phyloP scores from a whole-genome alignment of 2,329 filamentous ascomycete species.

The Ceratocystiopsis minuta region DNA sequence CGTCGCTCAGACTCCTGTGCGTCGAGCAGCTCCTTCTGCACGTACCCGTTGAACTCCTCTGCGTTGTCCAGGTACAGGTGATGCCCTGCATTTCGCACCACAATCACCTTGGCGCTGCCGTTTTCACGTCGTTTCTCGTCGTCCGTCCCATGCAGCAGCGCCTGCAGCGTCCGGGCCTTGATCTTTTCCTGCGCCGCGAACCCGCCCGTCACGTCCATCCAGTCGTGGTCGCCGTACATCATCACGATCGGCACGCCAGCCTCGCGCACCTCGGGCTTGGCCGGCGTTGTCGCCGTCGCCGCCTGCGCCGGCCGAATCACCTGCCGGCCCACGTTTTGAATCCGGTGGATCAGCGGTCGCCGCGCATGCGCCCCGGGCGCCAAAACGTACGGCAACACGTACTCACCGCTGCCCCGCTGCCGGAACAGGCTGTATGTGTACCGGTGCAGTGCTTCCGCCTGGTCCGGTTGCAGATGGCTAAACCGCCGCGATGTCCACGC shows the following conservation, averaged over 20 bases:
- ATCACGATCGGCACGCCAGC: slow-evolving; percentile 69
- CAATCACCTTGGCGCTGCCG: slow-evolving; percentile 63
- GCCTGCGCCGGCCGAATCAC: slow-evolving; percentile 17
- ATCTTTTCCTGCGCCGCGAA: slow-evolving; percentile 65
- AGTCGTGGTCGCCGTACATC: slow-evolving; percentile 96
- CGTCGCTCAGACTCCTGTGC: slow-evolving; percentile 17
- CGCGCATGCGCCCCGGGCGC: slow-evolving; percentile 87
- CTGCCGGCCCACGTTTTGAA: slow-evolving; percentile 74
- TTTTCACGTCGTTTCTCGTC: slow-evolving; percentile 58
- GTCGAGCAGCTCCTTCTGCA: slow-evolving; percentile 35
- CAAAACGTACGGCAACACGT: slow-evolving; percentile 79
- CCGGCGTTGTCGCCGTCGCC: slow-evolving; percentile 10
- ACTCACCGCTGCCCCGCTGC: slow-evolving; percentile 82
- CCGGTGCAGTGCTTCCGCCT: slow-evolving; percentile 72
- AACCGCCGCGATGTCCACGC: slow-evolving; percentile 91
- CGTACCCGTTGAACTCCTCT: slow-evolving; percentile 35
- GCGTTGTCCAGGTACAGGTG: slow-evolving; percentile 43
- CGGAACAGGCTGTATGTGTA: slow-evolving; percentile 92
- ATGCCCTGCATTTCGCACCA: slow-evolving; percentile 47
- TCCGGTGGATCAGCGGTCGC: slow-evolving; percentile 69
- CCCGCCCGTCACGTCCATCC: slow-evolving; percentile 92
- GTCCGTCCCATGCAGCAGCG: slow-evolving; percentile 40
- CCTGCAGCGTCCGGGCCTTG: slow-evolving; percentile 43
- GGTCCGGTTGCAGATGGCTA: slow-evolving; percentile 63
- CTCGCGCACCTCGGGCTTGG: slow-evolving; percentile 21